These are phyloP conservation scores for Sporobolomyces roseus DNA, from an alignment of 768 basidiomycete genomes.

Conservation along the genomic window DNA sequence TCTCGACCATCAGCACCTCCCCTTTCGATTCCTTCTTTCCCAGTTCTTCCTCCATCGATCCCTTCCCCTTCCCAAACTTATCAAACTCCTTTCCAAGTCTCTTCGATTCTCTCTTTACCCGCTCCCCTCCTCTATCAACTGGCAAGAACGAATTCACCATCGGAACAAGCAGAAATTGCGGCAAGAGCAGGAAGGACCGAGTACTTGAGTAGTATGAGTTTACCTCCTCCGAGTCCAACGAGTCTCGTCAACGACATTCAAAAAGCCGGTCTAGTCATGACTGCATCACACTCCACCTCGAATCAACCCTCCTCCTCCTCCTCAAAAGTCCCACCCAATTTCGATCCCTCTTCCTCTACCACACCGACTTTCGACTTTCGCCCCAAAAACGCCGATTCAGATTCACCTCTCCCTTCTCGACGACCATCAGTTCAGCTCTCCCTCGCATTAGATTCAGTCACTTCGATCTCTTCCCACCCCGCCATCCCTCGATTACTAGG, in stretches of 20 bases:
- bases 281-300: neutral
- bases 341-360: neutral
- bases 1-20: neutral
- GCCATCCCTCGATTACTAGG: slow-evolving; percentile 41
- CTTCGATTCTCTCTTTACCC: slow-evolving; percentile 39
- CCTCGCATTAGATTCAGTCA: neutral
- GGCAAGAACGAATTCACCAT: slow-evolving; percentile 28
- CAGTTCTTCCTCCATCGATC: slow-evolving; percentile 31
- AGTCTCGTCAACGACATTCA: slow-evolving; percentile 27
- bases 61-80: slow-evolving; percentile 29
- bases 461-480: slow-evolving; percentile 21
- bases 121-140: slow-evolving; percentile 37
- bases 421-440: slow-evolving; percentile 4
- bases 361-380: slow-evolving; percentile 1
- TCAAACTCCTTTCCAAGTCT: slow-evolving; percentile 37
- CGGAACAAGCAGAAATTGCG: slow-evolving; percentile 27
- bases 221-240: slow-evolving; percentile 41
- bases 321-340: neutral
- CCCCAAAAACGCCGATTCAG: neutral
- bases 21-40: slow-evolving; percentile 22
- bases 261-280: slow-evolving; percentile 12
- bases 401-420: neutral
- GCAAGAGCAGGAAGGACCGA: neutral
- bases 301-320: neutral
- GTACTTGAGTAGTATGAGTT: slow-evolving; percentile 36